Evolutionary conservation across 139 green algal genomes (phyloP).

Genomic region (Chlamydomonas applanata): DNA sequence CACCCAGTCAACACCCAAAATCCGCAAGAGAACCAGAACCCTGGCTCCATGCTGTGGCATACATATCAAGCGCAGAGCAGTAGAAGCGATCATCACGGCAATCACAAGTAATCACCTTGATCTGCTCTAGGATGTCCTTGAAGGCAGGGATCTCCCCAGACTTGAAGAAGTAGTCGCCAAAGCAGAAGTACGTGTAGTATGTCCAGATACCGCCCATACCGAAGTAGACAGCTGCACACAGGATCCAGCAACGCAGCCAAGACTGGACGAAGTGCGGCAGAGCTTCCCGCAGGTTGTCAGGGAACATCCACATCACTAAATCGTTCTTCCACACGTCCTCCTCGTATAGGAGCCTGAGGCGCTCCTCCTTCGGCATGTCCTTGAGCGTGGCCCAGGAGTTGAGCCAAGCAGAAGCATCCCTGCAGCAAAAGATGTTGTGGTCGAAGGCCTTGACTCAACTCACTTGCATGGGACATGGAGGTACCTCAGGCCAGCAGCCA

Average conservation of each 20-base stretch:
- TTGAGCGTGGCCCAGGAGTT: slow-evolving; percentile 25
- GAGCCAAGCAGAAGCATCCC: slow-evolving; percentile 21
- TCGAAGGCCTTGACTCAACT: background rate
- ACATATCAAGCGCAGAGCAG: too few relatives aligned
- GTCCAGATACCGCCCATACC: slow-evolving; percentile 61
- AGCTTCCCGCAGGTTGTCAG: slow-evolving; percentile 9
- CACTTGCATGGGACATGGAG: slow-evolving; percentile 7
- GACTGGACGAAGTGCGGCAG: slow-evolving; percentile 62
- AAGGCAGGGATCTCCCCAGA: slow-evolving; percentile 58
- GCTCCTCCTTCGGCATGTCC: slow-evolving; percentile 32
- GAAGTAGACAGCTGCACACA: slow-evolving; percentile 76
- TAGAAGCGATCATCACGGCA: too few relatives aligned
- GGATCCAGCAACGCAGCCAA: slow-evolving; percentile 82
- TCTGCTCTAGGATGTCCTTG: slow-evolving; percentile 71
- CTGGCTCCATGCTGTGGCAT: too few relatives aligned
- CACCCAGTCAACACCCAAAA: too few relatives aligned
- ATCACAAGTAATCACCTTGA: slow-evolving; percentile 60
- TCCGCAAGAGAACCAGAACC: too few relatives aligned
- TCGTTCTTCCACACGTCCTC: slow-evolving; percentile 85
- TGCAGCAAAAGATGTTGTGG: background rate
- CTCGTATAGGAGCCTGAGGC: slow-evolving; percentile 45
- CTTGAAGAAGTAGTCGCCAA: slow-evolving; percentile 63
- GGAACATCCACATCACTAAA: slow-evolving; percentile 59
- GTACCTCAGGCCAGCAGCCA: background rate
- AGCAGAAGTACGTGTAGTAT: slow-evolving; percentile 81